phyloP scores from a whole-genome alignment of 139 green algal genomes.

The Pleodorina starrii region DNA sequence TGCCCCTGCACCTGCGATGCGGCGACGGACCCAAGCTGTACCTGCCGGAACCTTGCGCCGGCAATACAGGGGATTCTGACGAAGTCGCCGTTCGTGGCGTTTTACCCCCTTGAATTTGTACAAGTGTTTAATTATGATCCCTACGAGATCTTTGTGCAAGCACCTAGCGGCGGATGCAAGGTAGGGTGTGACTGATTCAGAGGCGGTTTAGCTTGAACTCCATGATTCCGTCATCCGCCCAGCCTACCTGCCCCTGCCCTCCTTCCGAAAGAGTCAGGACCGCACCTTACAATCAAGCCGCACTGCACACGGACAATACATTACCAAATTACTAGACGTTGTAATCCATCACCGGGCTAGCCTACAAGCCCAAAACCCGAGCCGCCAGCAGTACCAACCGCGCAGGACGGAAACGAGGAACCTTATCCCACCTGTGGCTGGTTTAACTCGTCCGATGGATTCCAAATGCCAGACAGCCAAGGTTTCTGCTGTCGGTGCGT shows the following conservation, averaged over 20 bases:
- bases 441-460: slow-evolving; percentile 53
- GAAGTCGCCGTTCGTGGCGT: slow-evolving; percentile 77
- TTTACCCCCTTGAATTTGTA: slow-evolving; percentile 73
- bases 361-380: too few relatives aligned
- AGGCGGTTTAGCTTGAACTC: too few relatives aligned
- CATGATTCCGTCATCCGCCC: too few relatives aligned
- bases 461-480: slow-evolving; percentile 74
- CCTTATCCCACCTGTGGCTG: slow-evolving; percentile 82
- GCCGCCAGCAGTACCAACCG: neutral
- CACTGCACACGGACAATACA: too few relatives aligned
- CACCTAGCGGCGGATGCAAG: too few relatives aligned
- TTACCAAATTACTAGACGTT: too few relatives aligned
- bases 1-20: slow-evolving; percentile 90
- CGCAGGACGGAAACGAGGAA: slow-evolving; percentile 62
- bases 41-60: slow-evolving; percentile 79
- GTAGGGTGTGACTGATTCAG: too few relatives aligned
- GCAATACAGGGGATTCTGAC: slow-evolving; percentile 70
- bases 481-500: slow-evolving; percentile 87
- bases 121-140: slow-evolving; percentile 72
- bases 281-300: too few relatives aligned
- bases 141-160: neutral
- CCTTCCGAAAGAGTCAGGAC: too few relatives aligned
- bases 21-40: slow-evolving; percentile 70
- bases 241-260: too few relatives aligned
- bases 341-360: too few relatives aligned